A percentile compares a stretch with the other conserved stretches of the same genome.
Conservation (phyloP, 1,284 basidiomycete genomes). For the Naganishia liquefaciens region DNA sequence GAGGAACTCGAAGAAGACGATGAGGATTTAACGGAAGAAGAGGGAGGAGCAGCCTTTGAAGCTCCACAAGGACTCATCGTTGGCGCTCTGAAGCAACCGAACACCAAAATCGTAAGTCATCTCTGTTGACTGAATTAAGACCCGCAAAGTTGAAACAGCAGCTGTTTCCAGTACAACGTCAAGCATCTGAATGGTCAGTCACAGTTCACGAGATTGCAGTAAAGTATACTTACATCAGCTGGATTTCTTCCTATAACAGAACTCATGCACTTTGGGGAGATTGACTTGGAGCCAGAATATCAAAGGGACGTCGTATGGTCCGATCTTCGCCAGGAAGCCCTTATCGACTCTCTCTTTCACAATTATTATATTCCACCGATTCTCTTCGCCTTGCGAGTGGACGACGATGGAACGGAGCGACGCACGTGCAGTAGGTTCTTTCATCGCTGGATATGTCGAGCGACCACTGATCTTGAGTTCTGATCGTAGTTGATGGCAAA, state of each 20-base stretch:
- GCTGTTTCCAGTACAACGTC: neutral
- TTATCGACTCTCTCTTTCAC: slow-evolving; percentile 35
- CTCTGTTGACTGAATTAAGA: neutral
- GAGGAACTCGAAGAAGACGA: slow-evolving; percentile 37
- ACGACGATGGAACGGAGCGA: slow-evolving; percentile 35
- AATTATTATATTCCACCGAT: slow-evolving; percentile 52
- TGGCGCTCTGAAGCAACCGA: slow-evolving; percentile 38
- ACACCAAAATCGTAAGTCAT: slow-evolving; percentile 36
- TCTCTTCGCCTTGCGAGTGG: slow-evolving; percentile 42
- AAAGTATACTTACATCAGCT: neutral
- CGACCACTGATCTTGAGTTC: neutral
- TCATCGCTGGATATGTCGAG: neutral
- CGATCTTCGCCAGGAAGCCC: slow-evolving; percentile 16
- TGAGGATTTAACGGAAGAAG: slow-evolving; percentile 36
- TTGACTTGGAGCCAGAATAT: slow-evolving; percentile 47
- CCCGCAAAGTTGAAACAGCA: too few relatives aligned
- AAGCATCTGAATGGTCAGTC: slow-evolving; percentile 19
- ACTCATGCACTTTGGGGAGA: slow-evolving; percentile 41
- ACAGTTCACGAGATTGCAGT: neutral
- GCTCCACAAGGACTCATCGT: slow-evolving; percentile 38
- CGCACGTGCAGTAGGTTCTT: slow-evolving; percentile 40
- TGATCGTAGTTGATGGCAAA: slow-evolving; percentile 47
- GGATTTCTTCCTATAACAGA: slow-evolving; percentile 34
- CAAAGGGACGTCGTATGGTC: slow-evolving; percentile 53
- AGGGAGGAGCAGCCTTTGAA: slow-evolving; percentile 26